Base-by-base conservation (phyloP, 176 grass and related monocot genomes). In the Canna indica region DNA sequence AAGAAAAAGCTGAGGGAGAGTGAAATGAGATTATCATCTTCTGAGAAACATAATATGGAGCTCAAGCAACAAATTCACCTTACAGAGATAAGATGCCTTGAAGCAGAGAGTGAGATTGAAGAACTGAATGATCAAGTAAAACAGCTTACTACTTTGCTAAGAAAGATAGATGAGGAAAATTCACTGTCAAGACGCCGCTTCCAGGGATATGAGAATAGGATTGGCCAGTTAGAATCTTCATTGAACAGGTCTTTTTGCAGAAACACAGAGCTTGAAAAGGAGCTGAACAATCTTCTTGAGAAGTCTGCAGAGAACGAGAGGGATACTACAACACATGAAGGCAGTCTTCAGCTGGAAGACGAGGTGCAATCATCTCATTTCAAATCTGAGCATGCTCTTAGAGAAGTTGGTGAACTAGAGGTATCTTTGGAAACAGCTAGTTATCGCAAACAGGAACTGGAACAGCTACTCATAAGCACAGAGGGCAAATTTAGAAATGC, bases 1-100 rank as follows among this genome's bases (percentile, higher is more conserved):
- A 90, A 85, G 38, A 85, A 16, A 68, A 45, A 85, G 28, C 66
- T 95, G 65, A 82, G 45, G 4, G 80, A 90, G 42, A 81, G 83
- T 59, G 84, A 90, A 27, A 79, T 82, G 56, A 93, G 85, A 62
- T 69, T 90, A 63, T 52, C 56, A 85, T 87, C 80, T 83, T 31
- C 82, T 48, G 86, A 87, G 59, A 84, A 81, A 58, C 84, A 70
- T 67, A 78, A 62, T 33, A 79, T 59, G 28, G 71, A 80, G 41
- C 46, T 85, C 22, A 75, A 85, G 46, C 47, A 69, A 69, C 65
- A 58, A 56, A 3, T 77, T 39, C 58, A 59, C 35, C 30, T 17
- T 64, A 47, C 61, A 52, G 74, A 67, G 30, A n/a, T 67, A 17
- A 76, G 34, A 36, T 38, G 20, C 59, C 30, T 76, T 53, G 60